Evolutionary conservation across 1,284 basidiomycete genomes (phyloP), one percentile per base, ranked within the genome.

Genomic region (Coniferiporia sulphurascens): DNA sequence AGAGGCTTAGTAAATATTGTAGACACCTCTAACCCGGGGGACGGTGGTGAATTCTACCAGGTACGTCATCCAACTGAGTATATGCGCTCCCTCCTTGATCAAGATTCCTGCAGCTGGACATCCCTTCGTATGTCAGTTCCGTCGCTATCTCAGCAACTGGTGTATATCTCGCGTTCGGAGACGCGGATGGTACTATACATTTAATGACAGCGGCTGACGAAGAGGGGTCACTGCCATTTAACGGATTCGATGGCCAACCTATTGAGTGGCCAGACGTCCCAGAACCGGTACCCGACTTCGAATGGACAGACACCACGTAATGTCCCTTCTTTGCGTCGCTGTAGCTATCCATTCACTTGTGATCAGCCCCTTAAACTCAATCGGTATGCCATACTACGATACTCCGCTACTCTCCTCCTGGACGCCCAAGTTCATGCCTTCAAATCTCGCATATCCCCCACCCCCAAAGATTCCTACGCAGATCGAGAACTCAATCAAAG

Each of bases 91-190:
- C 50, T 66, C 51, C 65, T 53, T 51, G 21, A 52, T 19, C 41
- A 48, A 44, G 19, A 55, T 9, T 62, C 64, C 54, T 55, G 63
- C 57, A 91, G 88, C 75, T 89, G 49, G 85, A 89, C 64, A 67
- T 84, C 19, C 66, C 82, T 0, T 89, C 91, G 0, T 95, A 86
- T 70, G 74, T 98, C 60, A 93, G 87, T 1, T 87, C 91, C 46
- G 81, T 89, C 64, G 86, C 93, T 4, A 78, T 98, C 35, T 94
- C 94, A 1, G 86, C 92, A 1, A 89, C 88, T 0, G 93, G 92
- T 21, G 87, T 92, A 52, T 97, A 94, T 67, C 79, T 99, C 67
- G 95, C 93, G 0, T 95, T 97, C 65, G 95, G 93, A 1, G 95
- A 98, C 67, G 87, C 87, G 0, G 89, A 94, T 56, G 95, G 95